Evolutionary conservation across 106 monocot genomes (phyloP), one percentile per base, ranked within the genome.

Genomic region (Hemerocallis citrina): DNA sequence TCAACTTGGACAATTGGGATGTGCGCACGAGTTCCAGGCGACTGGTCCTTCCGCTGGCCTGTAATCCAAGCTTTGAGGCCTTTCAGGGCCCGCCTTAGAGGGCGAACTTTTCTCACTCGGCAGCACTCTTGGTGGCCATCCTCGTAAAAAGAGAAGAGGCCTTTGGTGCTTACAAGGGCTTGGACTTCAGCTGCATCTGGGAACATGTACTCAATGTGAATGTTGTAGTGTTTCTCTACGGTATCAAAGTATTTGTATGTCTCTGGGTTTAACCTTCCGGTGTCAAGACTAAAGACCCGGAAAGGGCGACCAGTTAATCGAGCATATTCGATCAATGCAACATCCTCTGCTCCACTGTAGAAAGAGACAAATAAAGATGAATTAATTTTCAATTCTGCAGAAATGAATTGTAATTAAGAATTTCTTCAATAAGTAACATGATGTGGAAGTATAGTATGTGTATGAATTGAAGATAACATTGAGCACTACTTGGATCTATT

Each of bases 91-190:
- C 84, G 72, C 39, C 86, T 76, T 46, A 95, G 46, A 0, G 90
- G 90, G 35, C 86, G 77, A 34, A 96, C 95, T 67, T 91, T 96
- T 61, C 96, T 76, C 20, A 82, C 81, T 12, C 84, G 66, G 81
- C 96, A 96, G 79, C 90, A 91, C 59, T 96, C 91, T 50, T 91
- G 95, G 78, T 96, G 95, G 3, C 95, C 95, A 46, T 96, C 90
- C 69, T 96, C 89, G 15, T 96, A 96, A 76, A 96, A 90, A 5
- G 95, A 96, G 74, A 96, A 96, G 32, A 96, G 68, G 16, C 90
- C 96, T 72, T 98, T 91, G 76, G 20, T 77, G 33, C 96, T 76
- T 20, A 98, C 96, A 11, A 98, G 79, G 22, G 44, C 79, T 57
- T 91, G 96, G 19, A 98, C 96, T 42, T 98, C 96, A 2, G 73